These are phyloP conservation scores for Malassezia vespertilionis DNA, from an alignment of 1,284 basidiomycete genomes.

Conservation along the genomic window DNA sequence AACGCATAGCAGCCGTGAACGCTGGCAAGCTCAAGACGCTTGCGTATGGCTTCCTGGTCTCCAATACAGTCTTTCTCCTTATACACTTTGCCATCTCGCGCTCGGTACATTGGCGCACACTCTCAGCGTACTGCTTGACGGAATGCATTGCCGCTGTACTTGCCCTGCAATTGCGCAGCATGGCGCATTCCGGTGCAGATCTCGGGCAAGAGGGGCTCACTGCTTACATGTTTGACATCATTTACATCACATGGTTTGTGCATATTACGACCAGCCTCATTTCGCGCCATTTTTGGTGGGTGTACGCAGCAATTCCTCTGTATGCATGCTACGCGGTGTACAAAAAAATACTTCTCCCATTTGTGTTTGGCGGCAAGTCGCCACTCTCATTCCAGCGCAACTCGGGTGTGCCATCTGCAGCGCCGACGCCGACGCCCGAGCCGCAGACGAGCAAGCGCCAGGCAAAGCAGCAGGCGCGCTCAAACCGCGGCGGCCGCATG, in stretches of 20 bases:
- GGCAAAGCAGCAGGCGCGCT: slow-evolving; percentile 40
- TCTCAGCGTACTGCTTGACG: slow-evolving; percentile 30
- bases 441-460: slow-evolving; percentile 33
- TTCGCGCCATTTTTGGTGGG: slow-evolving; percentile 16
- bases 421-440: neutral
- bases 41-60: slow-evolving; percentile 33
- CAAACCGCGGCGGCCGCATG: slow-evolving; percentile 29
- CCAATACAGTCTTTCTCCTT: slow-evolving; percentile 33
- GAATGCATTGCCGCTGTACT: slow-evolving; percentile 37
- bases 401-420: too few species aligned
- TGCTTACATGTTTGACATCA: slow-evolving; percentile 48
- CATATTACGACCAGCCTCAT: slow-evolving; percentile 43
- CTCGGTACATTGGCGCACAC: slow-evolving; percentile 7
- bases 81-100: slow-evolving; percentile 26
- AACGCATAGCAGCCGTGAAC: slow-evolving; percentile 32
- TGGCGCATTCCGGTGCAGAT: slow-evolving; percentile 44
- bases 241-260: slow-evolving; percentile 49
- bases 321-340: slow-evolving; percentile 43
- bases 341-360: slow-evolving; percentile 36
- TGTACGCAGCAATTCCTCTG: slow-evolving; percentile 32
- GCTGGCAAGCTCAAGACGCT: slow-evolving; percentile 28
- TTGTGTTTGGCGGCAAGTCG: slow-evolving; percentile 30
- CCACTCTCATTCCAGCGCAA: too few species aligned
- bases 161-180: slow-evolving; percentile 35
- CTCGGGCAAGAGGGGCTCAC: slow-evolving; percentile 43